Percentiles rank a stretch among this genome's conserved stretches.
These are phyloP conservation scores for Alternaria incomplexa DNA, from an alignment of 2,329 filamentous ascomycete genomes.

Conservation along the genomic window DNA sequence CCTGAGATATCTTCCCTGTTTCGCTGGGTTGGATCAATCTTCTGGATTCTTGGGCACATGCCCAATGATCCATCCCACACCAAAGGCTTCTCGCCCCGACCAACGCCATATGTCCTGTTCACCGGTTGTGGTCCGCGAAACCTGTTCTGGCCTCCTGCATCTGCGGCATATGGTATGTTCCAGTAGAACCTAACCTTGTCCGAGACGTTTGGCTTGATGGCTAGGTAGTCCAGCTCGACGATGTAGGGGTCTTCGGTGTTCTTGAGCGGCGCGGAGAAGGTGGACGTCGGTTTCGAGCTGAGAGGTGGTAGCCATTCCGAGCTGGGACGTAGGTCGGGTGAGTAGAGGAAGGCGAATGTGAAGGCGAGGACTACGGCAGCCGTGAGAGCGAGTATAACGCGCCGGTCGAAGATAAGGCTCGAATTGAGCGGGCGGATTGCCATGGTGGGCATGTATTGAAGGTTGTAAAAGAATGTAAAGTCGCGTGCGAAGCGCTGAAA, in stretches of 20 bases:
- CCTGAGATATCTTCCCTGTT: constrained; percentile 36
- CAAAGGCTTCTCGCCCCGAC: constrained; percentile 27
- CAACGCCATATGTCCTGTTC: constrained; percentile 33
- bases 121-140: constrained; percentile 42
- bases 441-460: constrained; percentile 12
- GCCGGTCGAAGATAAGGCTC: constrained; percentile 35
- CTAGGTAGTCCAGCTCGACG: constrained; percentile 40
- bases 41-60: constrained; percentile 44
- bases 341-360: constrained; percentile 36
- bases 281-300: constrained; percentile 23
- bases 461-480: constrained; percentile 9
- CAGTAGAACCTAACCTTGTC: constrained; percentile 38
- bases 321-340: constrained; percentile 30
- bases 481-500: background rate
- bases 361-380: constrained; percentile 29
- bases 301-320: constrained; percentile 35
- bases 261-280: constrained; percentile 33
- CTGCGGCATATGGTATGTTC: constrained; percentile 44
- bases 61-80: constrained; percentile 40
- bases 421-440: constrained; percentile 32
- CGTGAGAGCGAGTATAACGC: constrained; percentile 29
- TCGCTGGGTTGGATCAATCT: constrained; percentile 34
- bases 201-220: constrained; percentile 36
- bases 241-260: constrained; percentile 35
- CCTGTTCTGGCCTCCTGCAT: constrained; percentile 35